Evolutionary conservation across 2,329 filamentous ascomycete species (phyloP), one percentile per base, ranked within the genome.

Genomic region (Colletotrichum orchidophilum): DNA sequence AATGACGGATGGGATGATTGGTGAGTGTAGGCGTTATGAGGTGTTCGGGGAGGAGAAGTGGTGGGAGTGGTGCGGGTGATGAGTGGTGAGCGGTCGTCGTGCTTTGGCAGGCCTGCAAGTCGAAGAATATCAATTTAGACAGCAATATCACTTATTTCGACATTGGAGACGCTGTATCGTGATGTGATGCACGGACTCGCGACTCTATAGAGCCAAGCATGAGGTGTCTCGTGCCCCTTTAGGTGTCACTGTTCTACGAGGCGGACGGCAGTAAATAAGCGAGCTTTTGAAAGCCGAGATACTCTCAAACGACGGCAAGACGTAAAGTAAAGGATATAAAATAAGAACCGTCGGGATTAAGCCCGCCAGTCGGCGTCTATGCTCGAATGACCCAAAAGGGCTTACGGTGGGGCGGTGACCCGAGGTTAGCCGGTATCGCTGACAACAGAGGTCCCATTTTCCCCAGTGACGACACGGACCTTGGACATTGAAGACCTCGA

Each of bases 1-100:
- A 81, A 87, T 66, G 89, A 91, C 75, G 88, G 91, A 70, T 92
- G 90, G 90, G 90, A 91, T 80, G 89, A 90, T 74, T 91, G 88
- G 88, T 90, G 81, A 85, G 67, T 42, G 49, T 33, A n/a, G 13
- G 49, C 27, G 50, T 35, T 39, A 24, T 4, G 49, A 26, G 18
- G n/a, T 31, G 12, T 33, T 27, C 24, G 33, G 59, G 24, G 46
- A 27, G 27, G 12, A 69, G 21, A n/a, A n/a, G n/a, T n/a, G n/a
- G n/a, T n/a, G 63, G 33, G 29, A 46, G 49, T 65, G 73, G 35
- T 50, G 42, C 60, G 71, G 65, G 69, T 69, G 68, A 67, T 67
- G 67, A 61, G 66, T 62, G 39, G 39, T 21, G 39, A 60, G 71
- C 75, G 73, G 31, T 63, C 31, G 15, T 69, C 12, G 52, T 63